These are phyloP conservation scores for Passiflora organensis DNA, from an alignment of 345 rosid species.

Conservation along the genomic window DNA sequence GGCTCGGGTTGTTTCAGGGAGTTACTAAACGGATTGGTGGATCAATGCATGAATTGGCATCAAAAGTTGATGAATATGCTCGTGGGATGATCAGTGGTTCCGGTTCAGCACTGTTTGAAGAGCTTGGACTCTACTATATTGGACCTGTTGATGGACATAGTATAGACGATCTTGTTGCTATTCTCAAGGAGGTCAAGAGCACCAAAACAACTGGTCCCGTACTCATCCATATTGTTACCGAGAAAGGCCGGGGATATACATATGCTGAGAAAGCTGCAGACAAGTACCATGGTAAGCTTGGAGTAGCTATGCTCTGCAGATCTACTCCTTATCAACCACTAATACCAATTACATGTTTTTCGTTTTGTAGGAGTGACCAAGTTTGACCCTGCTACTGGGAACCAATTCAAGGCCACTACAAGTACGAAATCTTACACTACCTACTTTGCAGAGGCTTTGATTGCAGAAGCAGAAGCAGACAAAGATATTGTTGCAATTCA, in stretches of 20 bases:
- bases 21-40: slow-evolving; percentile 90
- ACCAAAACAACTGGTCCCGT: slow-evolving; percentile 90
- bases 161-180: slow-evolving; percentile 74
- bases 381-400: slow-evolving; percentile 92
- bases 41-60: slow-evolving; percentile 85
- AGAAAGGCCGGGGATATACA: slow-evolving; percentile 99
- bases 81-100: slow-evolving; percentile 99
- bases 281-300: slow-evolving; percentile 73
- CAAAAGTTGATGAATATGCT: slow-evolving; percentile 95
- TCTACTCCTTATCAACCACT: no score
- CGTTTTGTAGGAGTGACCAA: slow-evolving; percentile 67
- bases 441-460: slow-evolving; percentile 89
- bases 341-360: no score
- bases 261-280: slow-evolving; percentile 96
- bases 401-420: slow-evolving; percentile 72
- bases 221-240: slow-evolving; percentile 89
- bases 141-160: slow-evolving; percentile 98
- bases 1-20: slow-evolving; percentile 50
- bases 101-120: slow-evolving; percentile 91
- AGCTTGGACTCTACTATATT: slow-evolving; percentile 89
- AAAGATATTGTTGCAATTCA: slow-evolving; percentile 89
- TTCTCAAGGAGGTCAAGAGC: slow-evolving; percentile 91
- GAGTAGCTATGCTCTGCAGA: no score
- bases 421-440: slow-evolving; percentile 76
- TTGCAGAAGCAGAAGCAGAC: slow-evolving; percentile 89